A percentile compares a stretch with the other conserved stretches of the same genome.
phyloP scores from a whole-genome alignment of 179 eudicot species.

The Silene vulgaris region DNA sequence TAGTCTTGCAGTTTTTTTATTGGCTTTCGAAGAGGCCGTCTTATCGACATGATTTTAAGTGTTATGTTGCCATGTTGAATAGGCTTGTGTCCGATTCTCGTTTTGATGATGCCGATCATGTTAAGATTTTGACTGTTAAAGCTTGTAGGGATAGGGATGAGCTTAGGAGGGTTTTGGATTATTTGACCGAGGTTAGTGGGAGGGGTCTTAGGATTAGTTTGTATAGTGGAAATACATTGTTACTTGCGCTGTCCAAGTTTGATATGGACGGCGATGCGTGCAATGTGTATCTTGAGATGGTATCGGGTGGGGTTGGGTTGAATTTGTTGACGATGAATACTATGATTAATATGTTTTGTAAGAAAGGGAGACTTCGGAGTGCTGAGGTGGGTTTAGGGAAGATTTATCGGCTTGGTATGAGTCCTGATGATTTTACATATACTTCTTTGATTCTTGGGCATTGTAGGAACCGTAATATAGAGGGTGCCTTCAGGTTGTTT shows the following conservation, averaged over 20 bases:
- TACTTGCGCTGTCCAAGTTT: slow-evolving; percentile 58
- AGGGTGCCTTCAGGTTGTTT: slow-evolving; percentile 48
- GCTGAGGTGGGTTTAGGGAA: slow-evolving; percentile 44
- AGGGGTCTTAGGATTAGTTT: slow-evolving; percentile 41
- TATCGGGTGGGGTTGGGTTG: slow-evolving; percentile 46
- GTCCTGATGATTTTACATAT: slow-evolving; percentile 58
- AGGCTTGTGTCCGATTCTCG: slow-evolving; percentile 42
- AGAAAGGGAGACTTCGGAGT: slow-evolving; percentile 51
- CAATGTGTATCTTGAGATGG: slow-evolving; percentile 41
- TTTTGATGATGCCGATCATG: slow-evolving; percentile 40
- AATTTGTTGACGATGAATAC: slow-evolving; percentile 65
- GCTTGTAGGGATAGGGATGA: slow-evolving; percentile 47
- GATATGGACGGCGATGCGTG: slow-evolving; percentile 49
- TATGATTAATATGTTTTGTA: slow-evolving; percentile 62
- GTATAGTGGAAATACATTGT: slow-evolving; percentile 56
- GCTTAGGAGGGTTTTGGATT: slow-evolving; percentile 38
- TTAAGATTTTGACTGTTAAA: slow-evolving; percentile 54
- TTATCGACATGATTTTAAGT: slow-evolving; percentile 44
- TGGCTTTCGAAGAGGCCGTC: slow-evolving; percentile 50
- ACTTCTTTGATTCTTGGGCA: slow-evolving; percentile 68
- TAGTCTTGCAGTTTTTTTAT: slow-evolving; percentile 45
- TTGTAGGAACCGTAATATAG: slow-evolving; percentile 49
- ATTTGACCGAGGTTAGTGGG: slow-evolving; percentile 36
- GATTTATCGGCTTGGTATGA: slow-evolving; percentile 41
- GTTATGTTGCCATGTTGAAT: slow-evolving; percentile 53